Evolutionary conservation across 2,329 filamentous ascomycete species (phyloP), one percentile per base, ranked within the genome.

Genomic region (Phaeophleospora eucalypticola): DNA sequence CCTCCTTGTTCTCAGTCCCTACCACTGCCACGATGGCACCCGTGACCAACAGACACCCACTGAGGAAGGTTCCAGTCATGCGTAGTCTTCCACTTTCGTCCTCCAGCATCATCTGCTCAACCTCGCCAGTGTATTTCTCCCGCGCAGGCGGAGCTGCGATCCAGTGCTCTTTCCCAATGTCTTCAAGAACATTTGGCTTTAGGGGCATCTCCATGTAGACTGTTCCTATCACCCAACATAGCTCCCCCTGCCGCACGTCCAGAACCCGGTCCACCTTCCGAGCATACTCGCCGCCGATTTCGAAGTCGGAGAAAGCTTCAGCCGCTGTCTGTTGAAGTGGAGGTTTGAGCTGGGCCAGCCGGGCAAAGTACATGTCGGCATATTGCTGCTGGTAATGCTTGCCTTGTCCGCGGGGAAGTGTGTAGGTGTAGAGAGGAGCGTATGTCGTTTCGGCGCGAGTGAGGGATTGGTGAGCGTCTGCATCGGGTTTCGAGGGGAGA

Each of bases 161-260:
- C 84, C 88, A 96, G 64, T 90, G 87, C 86, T 94, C 91, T 69
- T 94, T 95, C 34, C 87, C 86, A 35, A 98, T 87, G 60, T 98
- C 93, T 49, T 96, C 90, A 27, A 98, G 73, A 65, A 98, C 91
- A 63, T 94, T 95, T 1, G 94, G 93, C 71, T 98, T 98, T 61
- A 96, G 69, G 2, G 87, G 81, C 88, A 98, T 90, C 54, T 97
- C 89, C 86, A 97, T 95, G 67, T 95, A 98, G 24, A 97, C 82
- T 0, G 93, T 98, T 14, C 94, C 93, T 0, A 84, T 79, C 14
- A 98, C 86, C 89, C 91, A 98, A 71, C 91, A 97, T 29, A 97
- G 74, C 71, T 96, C 84, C 53, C 93, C 93, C 72, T 97, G 93
- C 51, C 91, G 83, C 42, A 98, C 93, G 69, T 98, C 91, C 21